These are phyloP conservation scores for Phaeosphaeriaceae sp. DNA, from an alignment of 2,329 filamentous ascomycete species.

Conservation along the genomic window DNA sequence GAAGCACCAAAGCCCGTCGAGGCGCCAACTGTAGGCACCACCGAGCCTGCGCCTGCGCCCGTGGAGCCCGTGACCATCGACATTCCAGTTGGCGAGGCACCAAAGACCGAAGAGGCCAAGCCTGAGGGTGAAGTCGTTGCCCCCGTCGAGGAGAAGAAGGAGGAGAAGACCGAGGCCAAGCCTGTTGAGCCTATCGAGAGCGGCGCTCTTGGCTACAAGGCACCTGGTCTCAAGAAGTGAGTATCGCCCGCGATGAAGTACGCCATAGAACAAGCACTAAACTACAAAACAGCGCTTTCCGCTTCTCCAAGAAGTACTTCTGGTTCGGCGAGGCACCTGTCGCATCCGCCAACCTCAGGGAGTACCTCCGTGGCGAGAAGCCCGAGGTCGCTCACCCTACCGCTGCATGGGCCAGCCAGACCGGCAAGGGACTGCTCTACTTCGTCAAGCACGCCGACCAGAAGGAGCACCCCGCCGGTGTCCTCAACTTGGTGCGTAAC, in stretches of 20 bases:
- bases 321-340: constrained; percentile 70
- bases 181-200: constrained; percentile 75
- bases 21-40: constrained; percentile 42
- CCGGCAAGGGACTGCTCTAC: constrained; percentile 94
- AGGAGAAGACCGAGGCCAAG: constrained; percentile 55
- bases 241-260: constrained; percentile 43
- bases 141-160: constrained; percentile 44
- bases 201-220: constrained; percentile 89
- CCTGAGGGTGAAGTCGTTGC: constrained; percentile 36
- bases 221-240: constrained; percentile 87
- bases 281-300: constrained; percentile 71
- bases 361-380: constrained; percentile 91
- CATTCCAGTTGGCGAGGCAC: constrained; percentile 51
- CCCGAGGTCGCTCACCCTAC: constrained; percentile 77
- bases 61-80: constrained; percentile 45
- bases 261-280: constrained; percentile 13
- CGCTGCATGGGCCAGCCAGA: constrained; percentile 89
- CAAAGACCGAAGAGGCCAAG: constrained; percentile 52
- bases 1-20: constrained; percentile 75
- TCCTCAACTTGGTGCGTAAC: constrained; percentile 80
- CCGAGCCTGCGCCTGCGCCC: constrained; percentile 45
- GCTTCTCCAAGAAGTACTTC: constrained; percentile 92
- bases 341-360: constrained; percentile 73
- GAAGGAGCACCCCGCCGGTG: constrained; percentile 79
- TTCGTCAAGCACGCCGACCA: constrained; percentile 83